phyloP scores from a whole-genome alignment of 305 asterid species.

The Plantago coronopus region DNA sequence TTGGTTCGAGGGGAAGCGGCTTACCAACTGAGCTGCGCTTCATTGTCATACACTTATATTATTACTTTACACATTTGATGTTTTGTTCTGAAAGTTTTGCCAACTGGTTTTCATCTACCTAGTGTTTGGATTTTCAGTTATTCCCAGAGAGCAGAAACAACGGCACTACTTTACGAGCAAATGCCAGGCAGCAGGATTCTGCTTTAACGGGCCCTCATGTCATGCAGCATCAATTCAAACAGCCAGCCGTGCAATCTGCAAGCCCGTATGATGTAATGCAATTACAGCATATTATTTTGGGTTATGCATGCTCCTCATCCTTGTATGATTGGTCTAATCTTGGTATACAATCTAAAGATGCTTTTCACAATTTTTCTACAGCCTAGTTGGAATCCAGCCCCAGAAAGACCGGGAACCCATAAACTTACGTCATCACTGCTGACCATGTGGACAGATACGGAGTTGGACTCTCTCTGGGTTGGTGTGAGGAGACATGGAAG shows the following conservation, averaged over 20 bases:
- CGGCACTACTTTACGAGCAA: slow-evolving; percentile 25
- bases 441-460: slow-evolving; percentile 59
- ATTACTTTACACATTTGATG: too few relatives aligned
- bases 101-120: not conserved
- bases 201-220: slow-evolving; percentile 24
- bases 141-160: slow-evolving; percentile 42
- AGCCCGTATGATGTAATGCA: slow-evolving; percentile 29
- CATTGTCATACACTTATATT: too few relatives aligned
- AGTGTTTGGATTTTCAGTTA: slow-evolving; percentile 39
- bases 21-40: too few relatives aligned
- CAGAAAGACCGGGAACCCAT: not conserved
- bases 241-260: slow-evolving; percentile 28
- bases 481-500: slow-evolving; percentile 74
- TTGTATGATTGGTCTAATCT: slow-evolving; percentile 30
- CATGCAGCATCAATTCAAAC: slow-evolving; percentile 18
- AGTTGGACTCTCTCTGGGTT: slow-evolving; percentile 68
- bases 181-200: slow-evolving; percentile 21
- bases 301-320: slow-evolving; percentile 24
- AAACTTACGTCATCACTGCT: not conserved
- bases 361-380: slow-evolving; percentile 28
- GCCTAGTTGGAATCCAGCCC: slow-evolving; percentile 29
- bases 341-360: slow-evolving; percentile 36
- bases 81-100: too few relatives aligned
- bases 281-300: slow-evolving; percentile 24
- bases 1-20: too few relatives aligned